Base-by-base conservation (phyloP, 2,329 filamentous ascomycete genomes). In the Nemania abortiva region DNA sequence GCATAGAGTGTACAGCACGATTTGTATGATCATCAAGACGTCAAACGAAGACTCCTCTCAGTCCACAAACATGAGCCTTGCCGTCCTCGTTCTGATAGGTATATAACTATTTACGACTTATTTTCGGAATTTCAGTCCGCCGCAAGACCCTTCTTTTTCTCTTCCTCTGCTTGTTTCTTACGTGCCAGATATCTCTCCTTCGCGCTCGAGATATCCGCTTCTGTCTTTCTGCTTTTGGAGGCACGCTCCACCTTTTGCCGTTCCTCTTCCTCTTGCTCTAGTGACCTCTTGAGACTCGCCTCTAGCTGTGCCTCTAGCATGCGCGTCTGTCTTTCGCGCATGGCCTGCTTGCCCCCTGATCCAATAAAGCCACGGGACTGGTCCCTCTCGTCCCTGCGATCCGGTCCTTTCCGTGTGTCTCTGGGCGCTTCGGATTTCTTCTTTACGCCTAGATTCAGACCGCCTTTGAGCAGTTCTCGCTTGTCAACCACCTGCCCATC, bases 401-500 rank as follows among this genome's bases (percentile, higher is more conserved):
- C 77, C 37, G 73, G 70, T 7, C 77, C 73, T 2, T 74, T 75
- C 22, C 76, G 73, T 24, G 77, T 65, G 37, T 81, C 77, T 58
- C 77, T 75, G 56, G 78, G 72, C 18, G 79, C 78, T 65, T 86
- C 82, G 10, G 78, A 75, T 78, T 89, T 89, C 73, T 90, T 90
- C 77, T 88, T 91, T 0, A 86, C 83, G 58, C 86, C 86, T 20
- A 96, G 82, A 74, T 97, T 97, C 60, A 97, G 84, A 29, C 93
- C 93, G 6, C 92, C 91, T 55, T 84, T 86, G 6, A 97, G 86
- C 9, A 96, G 83, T 78, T 96, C 90, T n/a, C 92, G 86, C 83
- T 94, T 95, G 78, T 97, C 93, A 29, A 93, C 91, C 1, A 96
- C 90, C 77, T 95, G 89, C 0, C 93, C 93, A 47, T 96, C 93